Conservation (phyloP, 2,329 filamentous ascomycete genomes). For the Scolecobasidium constrictum region DNA sequence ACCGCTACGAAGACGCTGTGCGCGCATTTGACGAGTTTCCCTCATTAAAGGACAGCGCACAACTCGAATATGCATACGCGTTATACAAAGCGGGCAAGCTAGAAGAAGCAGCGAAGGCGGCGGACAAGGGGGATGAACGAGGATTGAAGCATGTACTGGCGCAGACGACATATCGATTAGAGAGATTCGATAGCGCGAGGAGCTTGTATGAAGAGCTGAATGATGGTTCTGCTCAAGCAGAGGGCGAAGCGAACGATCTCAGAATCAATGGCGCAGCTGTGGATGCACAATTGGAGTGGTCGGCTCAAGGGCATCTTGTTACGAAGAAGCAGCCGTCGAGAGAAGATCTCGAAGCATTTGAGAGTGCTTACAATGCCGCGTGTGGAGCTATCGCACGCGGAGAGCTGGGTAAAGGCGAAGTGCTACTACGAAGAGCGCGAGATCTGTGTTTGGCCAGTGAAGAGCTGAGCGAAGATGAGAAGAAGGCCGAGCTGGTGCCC, state of each 20-base stretch:
- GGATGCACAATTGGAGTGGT: constrained; percentile 63
- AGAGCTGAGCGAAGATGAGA: constrained; percentile 64
- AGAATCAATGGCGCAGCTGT: constrained; percentile 65
- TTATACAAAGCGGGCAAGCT: constrained; percentile 69
- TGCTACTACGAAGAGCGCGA: constrained; percentile 59
- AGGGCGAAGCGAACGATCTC: constrained; percentile 62
- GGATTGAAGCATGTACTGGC: constrained; percentile 50
- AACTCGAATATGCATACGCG: constrained; percentile 68
- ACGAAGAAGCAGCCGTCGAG: constrained; percentile 44
- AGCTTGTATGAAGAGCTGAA: constrained; percentile 52
- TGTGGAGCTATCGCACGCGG: constrained; percentile 62
- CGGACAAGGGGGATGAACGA: constrained; percentile 28
- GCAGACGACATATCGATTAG: constrained; percentile 60
- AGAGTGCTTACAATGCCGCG: constrained; percentile 71
- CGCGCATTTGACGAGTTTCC: constrained; percentile 55
- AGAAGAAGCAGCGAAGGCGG: constrained; percentile 48
- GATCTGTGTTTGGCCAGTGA: constrained; percentile 63
- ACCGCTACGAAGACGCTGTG: constrained; percentile 69
- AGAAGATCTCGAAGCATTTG: constrained; percentile 63
- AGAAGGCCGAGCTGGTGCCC: constrained; percentile 60
- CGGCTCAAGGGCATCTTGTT: constrained; percentile 42
- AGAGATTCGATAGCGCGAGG: constrained; percentile 59
- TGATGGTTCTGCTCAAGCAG: constrained; percentile 29
- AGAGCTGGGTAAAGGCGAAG: constrained; percentile 52
- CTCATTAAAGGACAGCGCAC: constrained; percentile 48